These are phyloP conservation scores for Trifolium dubium DNA, from an alignment of 306 rosid species.

Conservation along the genomic window DNA sequence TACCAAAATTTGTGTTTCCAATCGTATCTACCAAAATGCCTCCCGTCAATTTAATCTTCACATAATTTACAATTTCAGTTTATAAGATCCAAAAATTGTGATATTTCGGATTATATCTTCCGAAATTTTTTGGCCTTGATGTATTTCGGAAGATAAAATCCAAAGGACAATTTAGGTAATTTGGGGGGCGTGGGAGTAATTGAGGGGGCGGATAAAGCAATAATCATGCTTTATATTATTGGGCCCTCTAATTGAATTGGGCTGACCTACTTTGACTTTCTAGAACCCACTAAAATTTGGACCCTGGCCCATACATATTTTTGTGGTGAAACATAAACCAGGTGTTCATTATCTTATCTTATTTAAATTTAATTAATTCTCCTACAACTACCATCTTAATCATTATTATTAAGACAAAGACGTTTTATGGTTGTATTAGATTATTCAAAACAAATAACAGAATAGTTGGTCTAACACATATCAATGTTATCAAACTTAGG, in stretches of 20 bases:
- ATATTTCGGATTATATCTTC: too few species aligned
- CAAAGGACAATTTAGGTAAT: too few species aligned
- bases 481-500: conserved; percentile 28
- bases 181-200: too few species aligned
- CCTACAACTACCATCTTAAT: conserved; percentile 7
- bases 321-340: conserved; percentile 20
- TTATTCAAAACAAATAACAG: not conserved
- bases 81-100: too few species aligned
- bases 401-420: conserved; percentile 10
- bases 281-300: not conserved
- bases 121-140: too few species aligned
- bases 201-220: too few species aligned
- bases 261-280: conserved; percentile 28
- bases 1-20: too few species aligned
- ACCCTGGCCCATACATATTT: not conserved
- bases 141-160: too few species aligned
- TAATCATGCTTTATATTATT: not conserved
- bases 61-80: too few species aligned
- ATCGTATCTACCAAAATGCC: too few species aligned
- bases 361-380: conserved; percentile 6
- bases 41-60: too few species aligned
- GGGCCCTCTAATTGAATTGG: conserved; percentile 23
- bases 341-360: conserved; percentile 13
- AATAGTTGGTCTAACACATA: conserved; percentile 34
- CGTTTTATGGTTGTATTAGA: conserved; percentile 7